A percentile compares a stretch with the other conserved stretches of the same genome.
Evolutionary conservation across 1,139 yeast species (phyloP).

Genomic region (Taphrina populina): DNA sequence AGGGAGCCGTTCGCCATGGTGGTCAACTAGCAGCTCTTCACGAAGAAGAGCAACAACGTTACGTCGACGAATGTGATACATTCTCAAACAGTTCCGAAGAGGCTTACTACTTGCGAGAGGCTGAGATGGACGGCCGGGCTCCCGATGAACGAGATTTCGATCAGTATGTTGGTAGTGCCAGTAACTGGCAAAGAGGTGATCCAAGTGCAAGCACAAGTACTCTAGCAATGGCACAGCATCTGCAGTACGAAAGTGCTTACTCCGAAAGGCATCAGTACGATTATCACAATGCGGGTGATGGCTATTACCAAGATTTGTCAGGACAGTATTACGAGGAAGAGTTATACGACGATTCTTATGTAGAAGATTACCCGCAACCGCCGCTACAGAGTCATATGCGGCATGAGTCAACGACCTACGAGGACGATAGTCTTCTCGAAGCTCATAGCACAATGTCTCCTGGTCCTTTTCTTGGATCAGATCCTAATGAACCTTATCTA

Average conservation of each 20-base stretch:
- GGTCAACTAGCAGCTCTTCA: conserved; percentile 4
- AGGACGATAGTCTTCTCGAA: conserved; percentile 1
- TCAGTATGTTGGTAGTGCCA: conserved; percentile 3
- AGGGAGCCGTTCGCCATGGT: background rate
- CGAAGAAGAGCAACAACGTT: conserved; percentile 1
- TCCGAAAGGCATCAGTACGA: background rate
- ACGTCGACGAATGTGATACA: conserved; percentile 2
- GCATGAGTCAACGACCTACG: conserved; percentile 1
- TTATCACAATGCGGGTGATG: conserved; percentile 1
- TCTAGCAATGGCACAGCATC: background rate
- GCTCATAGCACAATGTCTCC: background rate
- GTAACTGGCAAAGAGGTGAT: conserved; percentile 3
- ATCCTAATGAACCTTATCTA: conserved; percentile 5
- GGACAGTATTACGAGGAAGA: conserved; percentile 1
- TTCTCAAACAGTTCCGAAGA: conserved; percentile 11
- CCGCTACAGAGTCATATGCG: conserved; percentile 1
- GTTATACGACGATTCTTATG: background rate
- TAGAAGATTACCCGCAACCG: conserved; percentile 4
- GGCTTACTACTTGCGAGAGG: conserved; percentile 8
- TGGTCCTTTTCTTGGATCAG: background rate
- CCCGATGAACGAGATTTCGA: conserved; percentile 18
- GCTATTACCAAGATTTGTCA: background rate
- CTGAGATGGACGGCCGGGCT: conserved; percentile 11
- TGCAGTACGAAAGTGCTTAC: conserved; percentile 13
- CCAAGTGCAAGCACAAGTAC: conserved; percentile 3